Base-by-base conservation (phyloP, 129 eudicot species). In the Kitagawia praeruptora region DNA sequence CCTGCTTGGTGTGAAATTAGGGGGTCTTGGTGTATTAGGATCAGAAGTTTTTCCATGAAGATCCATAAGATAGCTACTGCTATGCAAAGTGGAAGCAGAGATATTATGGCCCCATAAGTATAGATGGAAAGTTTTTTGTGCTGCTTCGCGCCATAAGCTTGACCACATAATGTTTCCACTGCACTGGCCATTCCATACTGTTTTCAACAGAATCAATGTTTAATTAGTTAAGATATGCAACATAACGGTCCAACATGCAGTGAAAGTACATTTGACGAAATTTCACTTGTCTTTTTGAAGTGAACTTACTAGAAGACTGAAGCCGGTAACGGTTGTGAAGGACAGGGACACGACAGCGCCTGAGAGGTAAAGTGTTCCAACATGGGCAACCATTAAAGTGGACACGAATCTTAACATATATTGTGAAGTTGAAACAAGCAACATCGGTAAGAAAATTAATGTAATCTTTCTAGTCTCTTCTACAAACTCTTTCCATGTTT, bases 21-120 rank as follows among this genome's bases (percentile, higher is more conserved):
- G 48, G 82, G 89, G 64, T 86, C 89, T 77, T 86, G 89, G 64
- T 83, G 82, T 8, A 83, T 25, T 6, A 83, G 46, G 28, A 82
- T n/a, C 8, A 86, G 74, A 25, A 86, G 12, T 37, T 80, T 66
- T 27, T 80, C 84, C 48, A 82, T 74, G 19, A 80, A 82, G 11
- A 80, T 49, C 89, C 89, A 86, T 27, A 77, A 23, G 3, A 83
- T 1, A n/a, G 72, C 75, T 31, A 86, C 14, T 11, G 89, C 87
- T 28, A 86, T 15, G 21, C 87, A 86, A 15, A 74, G 71, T 6
- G 66, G 3, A 74, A 66, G 61, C 16, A 86, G 86, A 51, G 84
- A 83, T 28, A 86, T 34, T 0, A 78, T 67, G 3, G 89, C 82
- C 0, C 79, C 66, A 37, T 80, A 83, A 25, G 83, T 80, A 13